A percentile compares a stretch with the other conserved stretches of the same genome.
Evolutionary conservation across 805 yeast species (phyloP).

Genomic region (Kazachstania taianensis): DNA sequence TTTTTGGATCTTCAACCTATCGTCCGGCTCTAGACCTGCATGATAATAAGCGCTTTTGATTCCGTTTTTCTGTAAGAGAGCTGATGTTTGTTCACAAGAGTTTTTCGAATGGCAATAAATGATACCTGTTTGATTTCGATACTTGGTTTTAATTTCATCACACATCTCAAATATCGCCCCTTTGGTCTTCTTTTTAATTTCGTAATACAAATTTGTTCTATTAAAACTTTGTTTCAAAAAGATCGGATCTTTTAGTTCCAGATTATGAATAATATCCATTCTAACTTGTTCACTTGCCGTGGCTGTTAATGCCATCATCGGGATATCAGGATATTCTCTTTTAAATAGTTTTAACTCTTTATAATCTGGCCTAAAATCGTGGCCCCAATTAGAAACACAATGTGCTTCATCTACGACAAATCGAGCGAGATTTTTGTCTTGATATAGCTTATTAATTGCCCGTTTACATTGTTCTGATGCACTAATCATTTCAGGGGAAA

Average conservation of each 20-base stretch:
- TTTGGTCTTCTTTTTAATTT: slow-evolving; percentile 57
- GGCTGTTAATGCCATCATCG: slow-evolving; percentile 94
- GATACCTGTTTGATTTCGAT: slow-evolving; percentile 63
- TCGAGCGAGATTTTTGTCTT: slow-evolving; percentile 56
- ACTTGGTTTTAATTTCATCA: slow-evolving; percentile 42
- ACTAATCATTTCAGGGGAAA: slow-evolving; percentile 92
- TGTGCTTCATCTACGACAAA: slow-evolving; percentile 96
- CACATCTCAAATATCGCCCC: slow-evolving; percentile 49
- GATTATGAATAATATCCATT: slow-evolving; percentile 74
- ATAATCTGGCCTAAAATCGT: slow-evolving; percentile 95
- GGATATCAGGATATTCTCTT: slow-evolving; percentile 63
- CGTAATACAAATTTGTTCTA: slow-evolving; percentile 74
- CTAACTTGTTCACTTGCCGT: slow-evolving; percentile 91
- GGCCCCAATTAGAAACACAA: slow-evolving; percentile 99
- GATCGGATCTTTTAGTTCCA: slow-evolving; percentile 52
- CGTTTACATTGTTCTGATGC: slow-evolving; percentile 60
- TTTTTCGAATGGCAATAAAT: slow-evolving; percentile 88
- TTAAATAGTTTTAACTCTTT: slow-evolving; percentile 71
- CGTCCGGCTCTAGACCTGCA: slow-evolving; percentile 84
- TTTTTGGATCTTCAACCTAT: slow-evolving; percentile 57
- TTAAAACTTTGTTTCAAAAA: slow-evolving; percentile 87
- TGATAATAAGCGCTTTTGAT: slow-evolving; percentile 70
- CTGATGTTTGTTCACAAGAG: slow-evolving; percentile 77
- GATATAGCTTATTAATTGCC: slow-evolving; percentile 50
- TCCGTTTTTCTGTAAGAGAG: slow-evolving; percentile 48